A percentile compares a stretch with the other conserved stretches of the same genome.
These are phyloP conservation scores for Aphanomyces euteiches DNA, from an alignment of 352 stramenopile species.

Conservation along the genomic window DNA sequence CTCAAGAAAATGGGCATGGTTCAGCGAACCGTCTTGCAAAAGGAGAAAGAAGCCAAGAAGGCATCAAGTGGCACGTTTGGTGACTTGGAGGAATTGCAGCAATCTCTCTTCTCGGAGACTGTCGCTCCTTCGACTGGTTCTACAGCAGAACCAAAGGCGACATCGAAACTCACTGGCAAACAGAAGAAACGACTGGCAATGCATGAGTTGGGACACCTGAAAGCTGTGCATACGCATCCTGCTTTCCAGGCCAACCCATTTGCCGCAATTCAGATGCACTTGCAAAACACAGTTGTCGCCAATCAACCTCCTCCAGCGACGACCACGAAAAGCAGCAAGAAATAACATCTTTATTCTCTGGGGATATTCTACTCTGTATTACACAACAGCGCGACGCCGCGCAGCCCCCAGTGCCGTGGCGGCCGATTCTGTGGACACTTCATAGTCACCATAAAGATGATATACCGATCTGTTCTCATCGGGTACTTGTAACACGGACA, in stretches of 20 bases:
- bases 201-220: constrained; percentile 75
- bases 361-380: constrained; percentile 81
- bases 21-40: constrained; percentile 54
- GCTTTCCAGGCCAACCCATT: constrained; percentile 81
- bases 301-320: constrained; percentile 42
- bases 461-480: constrained; percentile 92
- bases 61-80: constrained; percentile 57
- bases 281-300: constrained; percentile 83
- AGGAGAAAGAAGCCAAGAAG: constrained; percentile 47
- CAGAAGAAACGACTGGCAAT: constrained; percentile 82
- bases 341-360: constrained; percentile 11
- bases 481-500: constrained; percentile 98
- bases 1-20: constrained; percentile 85
- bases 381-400: constrained; percentile 91
- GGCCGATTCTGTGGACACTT: constrained; percentile 84
- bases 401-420: constrained; percentile 92
- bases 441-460: constrained; percentile 95
- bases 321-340: not conserved
- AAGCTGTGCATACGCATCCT: constrained; percentile 77
- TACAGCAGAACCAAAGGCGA: constrained; percentile 32
- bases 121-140: constrained; percentile 24
- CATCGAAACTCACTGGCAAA: constrained; percentile 68
- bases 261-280: constrained; percentile 78
- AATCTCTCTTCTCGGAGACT: constrained; percentile 61
- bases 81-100: constrained; percentile 64